Percentiles rank a stretch among this genome's conserved stretches.
Conservation (phyloP, 352 stramenopile genomes). For the Pilasporangium apinafurcum region DNA sequence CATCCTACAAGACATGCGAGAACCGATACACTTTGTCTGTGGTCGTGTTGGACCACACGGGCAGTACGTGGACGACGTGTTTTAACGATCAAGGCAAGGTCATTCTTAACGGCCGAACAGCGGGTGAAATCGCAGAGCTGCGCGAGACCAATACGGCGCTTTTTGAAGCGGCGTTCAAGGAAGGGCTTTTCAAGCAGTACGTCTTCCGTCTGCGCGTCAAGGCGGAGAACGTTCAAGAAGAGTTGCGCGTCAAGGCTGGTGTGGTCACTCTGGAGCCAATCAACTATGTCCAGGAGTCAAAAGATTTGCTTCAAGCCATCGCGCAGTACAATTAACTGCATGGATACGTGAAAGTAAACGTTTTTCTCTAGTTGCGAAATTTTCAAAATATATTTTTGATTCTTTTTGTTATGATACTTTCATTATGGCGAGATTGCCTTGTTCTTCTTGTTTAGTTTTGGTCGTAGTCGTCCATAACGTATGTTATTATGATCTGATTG, state of each 20-base stretch:
- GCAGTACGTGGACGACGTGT: conserved; percentile 92
- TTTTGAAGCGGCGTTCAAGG: conserved; percentile 93
- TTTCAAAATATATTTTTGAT: too few species aligned
- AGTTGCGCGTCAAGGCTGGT: conserved; percentile 91
- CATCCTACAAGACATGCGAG: conserved; percentile 90
- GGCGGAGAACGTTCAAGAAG: conserved; percentile 95
- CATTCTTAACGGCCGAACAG: conserved; percentile 88
- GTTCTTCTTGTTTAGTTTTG: background rate
- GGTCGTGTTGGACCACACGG: conserved; percentile 91
- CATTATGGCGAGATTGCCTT: background rate
- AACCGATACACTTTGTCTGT: conserved; percentile 96
- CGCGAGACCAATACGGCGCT: conserved; percentile 76
- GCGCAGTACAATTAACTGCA: conserved; percentile 63
- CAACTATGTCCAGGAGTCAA: conserved; percentile 91
- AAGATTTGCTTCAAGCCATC: conserved; percentile 92
- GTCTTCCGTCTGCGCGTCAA: conserved; percentile 90
- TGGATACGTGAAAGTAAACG: background rate
- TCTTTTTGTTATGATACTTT: background rate
- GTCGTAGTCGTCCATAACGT: background rate
- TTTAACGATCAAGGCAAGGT: conserved; percentile 96
- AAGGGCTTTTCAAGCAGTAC: conserved; percentile 89
- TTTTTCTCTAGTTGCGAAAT: too few species aligned
- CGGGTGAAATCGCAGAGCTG: conserved; percentile 90
- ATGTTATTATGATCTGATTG: too few species aligned
- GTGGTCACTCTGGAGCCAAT: conserved; percentile 90